Base-by-base conservation (phyloP, 305 asterid genomes). In the Fraxinus albicans region DNA sequence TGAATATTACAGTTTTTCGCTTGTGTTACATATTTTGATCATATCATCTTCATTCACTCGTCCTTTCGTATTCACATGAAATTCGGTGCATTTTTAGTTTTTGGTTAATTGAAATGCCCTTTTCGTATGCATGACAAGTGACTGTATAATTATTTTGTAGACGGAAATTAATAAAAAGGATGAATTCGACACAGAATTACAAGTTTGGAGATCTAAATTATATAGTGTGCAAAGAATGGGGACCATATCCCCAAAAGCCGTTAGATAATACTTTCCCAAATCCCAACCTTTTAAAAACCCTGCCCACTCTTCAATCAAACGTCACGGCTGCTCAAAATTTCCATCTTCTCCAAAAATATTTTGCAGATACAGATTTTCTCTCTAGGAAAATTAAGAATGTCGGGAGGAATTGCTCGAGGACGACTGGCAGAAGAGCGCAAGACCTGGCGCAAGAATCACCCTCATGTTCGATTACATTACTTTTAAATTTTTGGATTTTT, bases 321-420 rank as follows among this genome's bases (percentile, higher is more conserved):
- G 35, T 42, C 8, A 10, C 44, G 77, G 33, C 78, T 40, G 58
- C 55, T 60, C 53, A 12, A 17, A 38, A 29, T 38, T 73, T 55
- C 21, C 2, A 3, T 9, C 0, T 65, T 9, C 17, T 2, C 33
- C 4, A 0, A 2, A 63, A 21, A 0, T 4, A 63, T 8, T 23
- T 65, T 65, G 73, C 17, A 25, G 8, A 23, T 25, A 3, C 34
- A 25, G 35, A 1, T 6, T 21, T 53, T 25, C 9, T n/a, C 8
- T 82, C 13, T 29, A 1, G 31, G 2, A 19, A 13, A 65, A 25
- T 31, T 60, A 86, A 83, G 40, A 23, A 87, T 87, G 90, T 85
- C 87, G 2, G 87, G 87, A 15, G 90, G 88, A 53, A 85, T 87
- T 12, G 88, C 90, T 53, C 88, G 88, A 7, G 88, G 87, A 53